Conservation (phyloP, 176 grass and related monocot species). For the Guadua angustifolia region DNA sequence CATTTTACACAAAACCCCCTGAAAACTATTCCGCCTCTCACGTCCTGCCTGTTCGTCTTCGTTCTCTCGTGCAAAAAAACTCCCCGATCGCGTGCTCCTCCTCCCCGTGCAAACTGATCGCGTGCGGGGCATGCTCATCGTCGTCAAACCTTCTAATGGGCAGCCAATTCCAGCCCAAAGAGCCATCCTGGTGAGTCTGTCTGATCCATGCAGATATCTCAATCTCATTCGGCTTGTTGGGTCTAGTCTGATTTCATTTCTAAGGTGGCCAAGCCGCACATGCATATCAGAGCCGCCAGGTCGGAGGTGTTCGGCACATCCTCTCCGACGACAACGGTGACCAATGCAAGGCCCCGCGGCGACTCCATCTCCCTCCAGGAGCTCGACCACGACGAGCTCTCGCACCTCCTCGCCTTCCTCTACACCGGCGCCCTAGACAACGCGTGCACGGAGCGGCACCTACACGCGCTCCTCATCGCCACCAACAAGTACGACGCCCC, state of each 20-base stretch:
- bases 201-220: too few relatives aligned
- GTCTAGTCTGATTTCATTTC: too few relatives aligned
- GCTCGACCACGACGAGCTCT: conserved; percentile 70
- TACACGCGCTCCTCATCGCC: conserved; percentile 62
- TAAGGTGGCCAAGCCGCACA: not conserved
- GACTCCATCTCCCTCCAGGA: conserved; percentile 62
- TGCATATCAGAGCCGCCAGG: conserved; percentile 56
- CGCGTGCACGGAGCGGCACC: conserved; percentile 1
- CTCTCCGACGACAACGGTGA: conserved; percentile 43
- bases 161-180: conserved; percentile 69
- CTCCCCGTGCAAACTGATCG: too few relatives aligned
- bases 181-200: conserved; percentile 62
- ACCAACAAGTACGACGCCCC: conserved; percentile 76
- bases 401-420: conserved; percentile 62
- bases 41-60: too few relatives aligned
- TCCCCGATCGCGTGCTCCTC: too few relatives aligned
- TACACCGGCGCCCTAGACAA: conserved; percentile 52
- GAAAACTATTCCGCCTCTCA: too few relatives aligned
- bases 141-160: conserved; percentile 62
- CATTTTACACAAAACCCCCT: too few relatives aligned
- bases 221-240: not conserved
- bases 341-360: conserved; percentile 63
- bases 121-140: too few relatives aligned
- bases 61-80: too few relatives aligned
- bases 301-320: conserved; percentile 74